phyloP scores from a whole-genome alignment of 2,329 filamentous ascomycete species.

The Aaosphaeria pasadenensis region DNA sequence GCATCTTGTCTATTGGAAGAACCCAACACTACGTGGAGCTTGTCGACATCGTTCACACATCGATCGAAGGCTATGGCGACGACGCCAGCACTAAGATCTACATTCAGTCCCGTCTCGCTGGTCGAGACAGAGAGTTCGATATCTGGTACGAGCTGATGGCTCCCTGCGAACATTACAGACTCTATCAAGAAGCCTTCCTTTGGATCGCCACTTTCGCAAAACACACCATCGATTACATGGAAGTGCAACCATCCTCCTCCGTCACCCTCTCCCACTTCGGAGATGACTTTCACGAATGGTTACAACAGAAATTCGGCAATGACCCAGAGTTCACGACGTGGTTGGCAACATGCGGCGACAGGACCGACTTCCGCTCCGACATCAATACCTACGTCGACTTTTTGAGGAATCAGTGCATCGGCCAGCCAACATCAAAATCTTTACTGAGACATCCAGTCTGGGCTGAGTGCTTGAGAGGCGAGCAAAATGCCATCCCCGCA shows the following conservation, averaged over 20 bases:
- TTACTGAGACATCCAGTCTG: conserved; percentile 49
- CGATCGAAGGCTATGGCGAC: conserved; percentile 65
- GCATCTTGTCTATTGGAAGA: conserved; percentile 45
- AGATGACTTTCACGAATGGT: conserved; percentile 57
- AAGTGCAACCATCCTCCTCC: conserved; percentile 10
- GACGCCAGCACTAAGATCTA: conserved; percentile 57
- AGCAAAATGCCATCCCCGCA: conserved; percentile 7
- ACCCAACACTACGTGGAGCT: conserved; percentile 51
- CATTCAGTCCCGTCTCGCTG: conserved; percentile 53
- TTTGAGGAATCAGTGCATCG: conserved; percentile 59
- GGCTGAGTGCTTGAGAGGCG: conserved; percentile 42
- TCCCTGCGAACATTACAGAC: conserved; percentile 59
- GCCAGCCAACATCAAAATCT: conserved; percentile 19
- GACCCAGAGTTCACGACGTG: conserved; percentile 52
- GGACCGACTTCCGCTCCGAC: conserved; percentile 61
- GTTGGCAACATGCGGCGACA: conserved; percentile 42
- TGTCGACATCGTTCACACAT: conserved; percentile 57
- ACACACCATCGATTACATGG: conserved; percentile 67
- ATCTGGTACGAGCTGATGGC: conserved; percentile 63
- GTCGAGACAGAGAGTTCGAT: conserved; percentile 21
- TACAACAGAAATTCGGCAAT: conserved; percentile 44
- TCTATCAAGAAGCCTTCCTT: conserved; percentile 62
- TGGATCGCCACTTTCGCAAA: conserved; percentile 73
- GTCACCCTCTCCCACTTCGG: conserved; percentile 59
- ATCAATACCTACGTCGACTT: conserved; percentile 61